Base-by-base conservation (phyloP, 192 early-diverging fungal species). In the Lunasporangiospora selenospora region DNA sequence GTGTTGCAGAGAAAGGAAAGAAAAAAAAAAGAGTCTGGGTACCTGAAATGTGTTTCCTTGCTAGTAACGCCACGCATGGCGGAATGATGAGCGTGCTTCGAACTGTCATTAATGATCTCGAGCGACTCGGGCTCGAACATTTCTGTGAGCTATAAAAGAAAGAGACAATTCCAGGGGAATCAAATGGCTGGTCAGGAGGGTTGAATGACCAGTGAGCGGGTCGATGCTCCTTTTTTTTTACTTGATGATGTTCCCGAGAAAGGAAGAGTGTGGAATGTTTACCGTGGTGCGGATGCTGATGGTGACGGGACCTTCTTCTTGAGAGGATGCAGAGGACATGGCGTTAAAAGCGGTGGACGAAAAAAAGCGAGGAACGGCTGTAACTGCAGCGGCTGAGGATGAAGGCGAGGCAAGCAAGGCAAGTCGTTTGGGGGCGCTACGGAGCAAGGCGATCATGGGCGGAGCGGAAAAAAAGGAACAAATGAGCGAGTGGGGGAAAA, bases 11-110 rank as follows among this genome's bases (percentile, higher is more conserved):
- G n/a, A n/a, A n/a, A 32, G 31, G 26, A 45, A 24, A 21, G 58
- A 9, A 54, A 43, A 36, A 37, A 45, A 33, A 16, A 2, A 11
- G 47, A 8, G 26, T n/a, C n/a, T 24, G 53, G 26, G 26, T 71
- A 88, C 87, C 82, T 58, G 62, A 96, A 96, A 67, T 96, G 94
- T 12, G 94, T 94, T 67, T 96, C 94, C 9, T 79, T 84, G 67
- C 85, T 85, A 13, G 43, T 66, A 6, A 88, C 77, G n/a, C 92
- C 92, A 54, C 87, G 81, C 94, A 96, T 96, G 11, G 93, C 87
- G 36, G 85, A 88, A 76, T 96, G 94, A 47, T 90, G 88, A 9
- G 87, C 77, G 62, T 96, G 94, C 62, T 88, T 83, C 30, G 84
- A 80, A 10, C 87, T 89, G 46, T 96, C 92, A 70, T 96, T 93